Base-by-base conservation (phyloP, 768 basidiomycete genomes). In the Phaffia australis region DNA sequence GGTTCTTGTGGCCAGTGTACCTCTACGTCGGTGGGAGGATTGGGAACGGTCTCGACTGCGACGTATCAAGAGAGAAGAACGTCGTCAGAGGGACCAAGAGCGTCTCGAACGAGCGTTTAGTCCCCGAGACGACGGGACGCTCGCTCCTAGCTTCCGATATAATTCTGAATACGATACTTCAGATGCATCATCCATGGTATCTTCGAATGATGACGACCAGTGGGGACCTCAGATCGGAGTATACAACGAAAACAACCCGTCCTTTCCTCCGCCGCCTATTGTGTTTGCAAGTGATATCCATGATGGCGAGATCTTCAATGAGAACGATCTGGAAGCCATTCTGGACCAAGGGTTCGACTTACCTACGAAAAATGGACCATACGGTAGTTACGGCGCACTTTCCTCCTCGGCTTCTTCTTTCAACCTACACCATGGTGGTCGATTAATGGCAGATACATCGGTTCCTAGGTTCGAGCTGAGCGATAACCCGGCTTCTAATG, bases 11-110 rank as follows among this genome's bases (percentile, higher is more conserved):
- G 55, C 67, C 1, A 83, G 82, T 0, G 83, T 98, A n/a, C 91
- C 95, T 0, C 78, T 98, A 74, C 84, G 94, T n/a, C 83, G 94
- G 59, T 99, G 95, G 95, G 95, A 98, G 77, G 94, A 99, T 72
- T 99, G 94, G 95, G 95, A 99, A 74, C 84, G 92, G 27, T 94
- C 91, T 29, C 82, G 95, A 54, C 80, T 98, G 56, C 86, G 94
- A 60, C 98, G 97, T 78, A 69, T 94, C 42, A 84, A 83, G 69
- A 85, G 95, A 1, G 93, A 95, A 73, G 89, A 86, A 70, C 70
- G 70, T 25, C 68, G 70, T 16, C 32, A 58, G 54, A 27, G 74
- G 73, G 66, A 71, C 70, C 66, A 68, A 90, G 65, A 79, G 23
- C 62, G 97, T 8, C 82, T 95, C 71, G 91, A 92, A 73, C 83